Evolutionary conservation across 2,329 filamentous ascomycete species (phyloP).

Genomic region (Talaromyces sp.): DNA sequence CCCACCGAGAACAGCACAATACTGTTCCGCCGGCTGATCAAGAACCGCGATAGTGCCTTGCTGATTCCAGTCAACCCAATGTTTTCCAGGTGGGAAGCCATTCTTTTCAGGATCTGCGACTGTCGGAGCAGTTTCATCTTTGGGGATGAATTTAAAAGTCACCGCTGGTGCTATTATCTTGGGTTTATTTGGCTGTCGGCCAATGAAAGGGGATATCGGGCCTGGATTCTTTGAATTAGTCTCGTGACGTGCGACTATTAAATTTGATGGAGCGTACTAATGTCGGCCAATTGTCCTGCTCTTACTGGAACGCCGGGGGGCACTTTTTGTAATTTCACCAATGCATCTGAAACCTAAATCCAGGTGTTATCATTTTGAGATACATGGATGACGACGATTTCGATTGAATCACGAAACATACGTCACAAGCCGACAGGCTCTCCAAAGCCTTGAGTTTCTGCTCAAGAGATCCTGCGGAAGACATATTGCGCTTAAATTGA

Average conservation of each 20-base stretch:
- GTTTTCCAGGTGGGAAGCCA: slow-evolving; percentile 57
- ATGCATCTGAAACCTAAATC: slow-evolving; percentile 65
- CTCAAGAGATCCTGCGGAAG: slow-evolving; percentile 10
- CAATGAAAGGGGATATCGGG: slow-evolving; percentile 35
- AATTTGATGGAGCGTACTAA: slow-evolving; percentile 39
- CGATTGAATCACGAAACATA: slow-evolving; percentile 4
- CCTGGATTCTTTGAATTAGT: slow-evolving; percentile 22
- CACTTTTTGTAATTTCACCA: slow-evolving; percentile 61
- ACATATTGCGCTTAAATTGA: slow-evolving; percentile 10
- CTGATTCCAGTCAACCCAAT: slow-evolving; percentile 66
- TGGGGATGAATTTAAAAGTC: slow-evolving; percentile 57
- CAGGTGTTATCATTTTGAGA: neutral
- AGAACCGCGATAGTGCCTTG: slow-evolving; percentile 63
- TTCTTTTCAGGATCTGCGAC: slow-evolving; percentile 34
- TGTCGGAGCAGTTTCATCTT: slow-evolving; percentile 44
- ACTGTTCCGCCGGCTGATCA: slow-evolving; percentile 62
- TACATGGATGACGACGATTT: neutral
- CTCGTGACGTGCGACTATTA: neutral
- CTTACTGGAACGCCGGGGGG: slow-evolving; percentile 57
- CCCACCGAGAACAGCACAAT: slow-evolving; percentile 70
- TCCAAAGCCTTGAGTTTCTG: slow-evolving; percentile 15
- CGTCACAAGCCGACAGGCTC: slow-evolving; percentile 17
- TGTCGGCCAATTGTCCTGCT: slow-evolving; percentile 65
- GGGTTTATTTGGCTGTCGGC: slow-evolving; percentile 26
- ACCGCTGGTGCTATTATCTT: slow-evolving; percentile 44